A percentile compares a stretch with the other conserved stretches of the same genome.
Evolutionary conservation across 2,329 filamentous ascomycete genomes (phyloP).

Genomic region (Cladophialophora bantiana): DNA sequence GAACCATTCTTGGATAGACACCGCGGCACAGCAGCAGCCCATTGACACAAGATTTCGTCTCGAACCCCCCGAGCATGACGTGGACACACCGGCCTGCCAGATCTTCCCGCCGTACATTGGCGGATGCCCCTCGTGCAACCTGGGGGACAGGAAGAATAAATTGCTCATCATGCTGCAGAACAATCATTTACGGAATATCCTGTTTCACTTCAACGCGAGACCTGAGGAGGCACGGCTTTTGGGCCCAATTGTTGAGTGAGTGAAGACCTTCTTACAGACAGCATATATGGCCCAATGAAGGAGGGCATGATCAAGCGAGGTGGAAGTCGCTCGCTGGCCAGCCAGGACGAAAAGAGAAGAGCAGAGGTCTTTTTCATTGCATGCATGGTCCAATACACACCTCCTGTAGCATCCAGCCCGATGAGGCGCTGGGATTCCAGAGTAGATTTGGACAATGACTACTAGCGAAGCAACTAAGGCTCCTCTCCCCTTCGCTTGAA

Average conservation of each 20-base stretch:
- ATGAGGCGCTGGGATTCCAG: too few relatives aligned
- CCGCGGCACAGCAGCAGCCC: not conserved
- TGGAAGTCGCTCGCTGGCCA: too few relatives aligned
- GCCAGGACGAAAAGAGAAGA: too few relatives aligned
- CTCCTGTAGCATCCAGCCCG: too few relatives aligned
- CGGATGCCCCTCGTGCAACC: not conserved
- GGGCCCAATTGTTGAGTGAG: too few relatives aligned
- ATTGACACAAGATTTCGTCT: not conserved
- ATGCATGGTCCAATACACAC: too few relatives aligned
- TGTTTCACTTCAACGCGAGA: not conserved
- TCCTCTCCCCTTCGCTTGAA: not conserved
- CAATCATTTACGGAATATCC: not conserved
- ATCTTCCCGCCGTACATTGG: not conserved
- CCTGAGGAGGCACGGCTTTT: too few relatives aligned
- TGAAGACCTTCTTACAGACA: too few relatives aligned
- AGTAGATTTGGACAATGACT: not conserved
- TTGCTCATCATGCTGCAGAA: not conserved
- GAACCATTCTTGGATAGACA: slow-evolving; percentile 23
- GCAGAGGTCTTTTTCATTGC: too few relatives aligned
- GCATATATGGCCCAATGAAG: too few relatives aligned
- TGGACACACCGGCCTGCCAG: not conserved
- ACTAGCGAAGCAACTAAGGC: not conserved
- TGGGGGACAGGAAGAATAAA: not conserved
- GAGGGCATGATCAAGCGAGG: too few relatives aligned
- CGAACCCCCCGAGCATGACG: not conserved